Base-by-base conservation (phyloP, 495 filamentous ascomycete genomes). In the Hyaloscypha bicolor region DNA sequence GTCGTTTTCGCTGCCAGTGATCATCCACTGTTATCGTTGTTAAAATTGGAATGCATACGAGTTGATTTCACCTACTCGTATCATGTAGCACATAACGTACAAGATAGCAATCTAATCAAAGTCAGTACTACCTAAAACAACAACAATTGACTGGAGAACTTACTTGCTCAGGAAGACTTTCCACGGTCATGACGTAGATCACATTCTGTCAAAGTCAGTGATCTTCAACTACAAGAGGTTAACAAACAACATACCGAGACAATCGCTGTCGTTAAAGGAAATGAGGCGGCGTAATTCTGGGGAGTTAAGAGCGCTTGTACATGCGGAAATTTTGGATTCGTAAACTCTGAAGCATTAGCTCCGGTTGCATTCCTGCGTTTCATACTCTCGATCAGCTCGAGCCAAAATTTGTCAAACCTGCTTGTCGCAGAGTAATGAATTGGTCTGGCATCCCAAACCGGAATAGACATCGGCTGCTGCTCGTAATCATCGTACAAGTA, bases 121-220 rank as follows among this genome's bases (percentile, higher is more conserved):
- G 16, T 31, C 29, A 25, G 9, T 11, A 56, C 22, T 6, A 30
- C 12, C 9, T 11, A 56, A 9, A 6, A 31, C 25, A 25, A 25
- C 25, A 25, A 25, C 25, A 12, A 31, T 25, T 6, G 16, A 11
- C 6, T 3, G 5, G 29, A 30, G 11, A 8, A 11, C 22, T 31
- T 8, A 56, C 32, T 31, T 60, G 56, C 32, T 60, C 56, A 11
- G 56, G 56, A 35, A 60, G 56, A 33, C 31, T 37, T 37, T 25
- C 19, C 9, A 33, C 56, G 4, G 56, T 60, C 30, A 60, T 14
- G 19, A 60, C 56, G 30, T 60, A 21, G 19, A 60, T 60, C 6
- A 60, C 19, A 60, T 60, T 60, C 56, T 60, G 4, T 5, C 11
- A 25, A 9, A 30, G 29, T 60, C 16, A 60, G 32, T 3, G 16